A percentile compares a stretch with the other conserved stretches of the same genome.
These are phyloP conservation scores for Podospora fimiseda DNA, from an alignment of 495 filamentous ascomycete species.

Conservation along the genomic window DNA sequence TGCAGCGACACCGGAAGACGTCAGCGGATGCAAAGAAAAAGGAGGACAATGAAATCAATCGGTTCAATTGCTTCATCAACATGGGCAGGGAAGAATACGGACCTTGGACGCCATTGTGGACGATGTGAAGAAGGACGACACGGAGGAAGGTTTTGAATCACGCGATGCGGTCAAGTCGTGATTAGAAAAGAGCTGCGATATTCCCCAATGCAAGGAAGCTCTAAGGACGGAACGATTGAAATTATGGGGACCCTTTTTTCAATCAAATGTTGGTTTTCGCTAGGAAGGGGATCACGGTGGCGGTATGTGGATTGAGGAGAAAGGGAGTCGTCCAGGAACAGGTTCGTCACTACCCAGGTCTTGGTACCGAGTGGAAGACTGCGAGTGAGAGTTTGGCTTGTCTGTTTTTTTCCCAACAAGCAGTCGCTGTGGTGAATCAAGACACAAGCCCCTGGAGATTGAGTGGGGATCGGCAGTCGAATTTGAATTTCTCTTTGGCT, in stretches of 20 bases:
- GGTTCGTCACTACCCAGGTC: not conserved
- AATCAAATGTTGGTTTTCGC: conserved; percentile 4
- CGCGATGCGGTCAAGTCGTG: conserved; percentile 4
- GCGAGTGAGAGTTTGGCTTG: too few species aligned
- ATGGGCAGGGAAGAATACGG: conserved; percentile 3
- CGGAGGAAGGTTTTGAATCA: not conserved
- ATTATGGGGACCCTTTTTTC: conserved; percentile 6
- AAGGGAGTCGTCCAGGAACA: conserved; percentile 3
- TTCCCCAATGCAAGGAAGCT: not conserved
- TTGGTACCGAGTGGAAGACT: too few species aligned
- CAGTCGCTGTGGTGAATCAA: not conserved
- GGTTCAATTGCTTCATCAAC: not conserved
- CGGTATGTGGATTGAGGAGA: not conserved
- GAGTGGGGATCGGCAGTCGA: conserved; percentile 15
- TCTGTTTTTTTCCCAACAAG: not conserved
- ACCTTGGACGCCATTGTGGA: conserved; percentile 18
- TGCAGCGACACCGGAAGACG: conserved; percentile 31
- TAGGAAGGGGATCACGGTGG: conserved; percentile 8
- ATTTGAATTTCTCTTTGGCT: conserved; percentile 3
- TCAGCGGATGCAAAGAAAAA: conserved; percentile 5
- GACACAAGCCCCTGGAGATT: conserved; percentile 3
- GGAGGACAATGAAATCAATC: not conserved
- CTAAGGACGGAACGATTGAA: not conserved
- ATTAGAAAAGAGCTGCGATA: conserved; percentile 5
- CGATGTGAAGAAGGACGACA: not conserved